A percentile compares a stretch with the other conserved stretches of the same genome.
Evolutionary conservation across 2,329 filamentous ascomycete genomes (phyloP).

Genomic region (Aspergillus pseudoviridinutans): DNA sequence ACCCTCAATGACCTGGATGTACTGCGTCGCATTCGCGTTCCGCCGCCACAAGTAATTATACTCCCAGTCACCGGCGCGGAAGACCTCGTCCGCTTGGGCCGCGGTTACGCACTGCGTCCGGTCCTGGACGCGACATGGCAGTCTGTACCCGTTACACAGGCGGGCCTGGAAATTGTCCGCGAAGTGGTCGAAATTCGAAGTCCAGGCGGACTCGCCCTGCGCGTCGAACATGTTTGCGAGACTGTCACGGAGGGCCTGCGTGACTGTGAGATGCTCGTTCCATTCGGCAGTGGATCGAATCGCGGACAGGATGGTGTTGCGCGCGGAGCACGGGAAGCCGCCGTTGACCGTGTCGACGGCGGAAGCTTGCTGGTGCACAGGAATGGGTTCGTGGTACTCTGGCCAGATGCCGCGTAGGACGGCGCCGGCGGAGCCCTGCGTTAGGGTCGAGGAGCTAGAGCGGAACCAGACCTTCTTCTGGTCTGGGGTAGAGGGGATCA

Average conservation of each 20-base stretch:
- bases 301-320: constrained; percentile 17
- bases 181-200: constrained; percentile 37
- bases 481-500: constrained; percentile 29
- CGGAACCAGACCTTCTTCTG: constrained; percentile 32
- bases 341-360: constrained; percentile 35
- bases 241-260: constrained; percentile 22
- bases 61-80: constrained; percentile 41
- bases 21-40: constrained; percentile 30
- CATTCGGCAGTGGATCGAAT: constrained; percentile 30
- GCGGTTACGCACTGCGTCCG: constrained; percentile 28
- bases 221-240: constrained; percentile 33
- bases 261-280: constrained; percentile 34
- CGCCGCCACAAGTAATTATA: constrained; percentile 41
- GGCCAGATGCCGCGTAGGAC: constrained; percentile 40
- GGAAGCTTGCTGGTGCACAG: constrained; percentile 35
- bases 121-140: constrained; percentile 31
- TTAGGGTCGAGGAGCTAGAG: constrained; percentile 33
- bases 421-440: constrained; percentile 34
- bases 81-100: constrained; percentile 33
- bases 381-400: constrained; percentile 25
- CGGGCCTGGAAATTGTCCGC: constrained; percentile 40
- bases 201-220: constrained; percentile 24
- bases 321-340: constrained; percentile 31
- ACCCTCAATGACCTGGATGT: constrained; percentile 36
- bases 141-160: constrained; percentile 37